Conservation (phyloP, 2,329 filamentous ascomycete species). For the Bipolaris cookei region DNA sequence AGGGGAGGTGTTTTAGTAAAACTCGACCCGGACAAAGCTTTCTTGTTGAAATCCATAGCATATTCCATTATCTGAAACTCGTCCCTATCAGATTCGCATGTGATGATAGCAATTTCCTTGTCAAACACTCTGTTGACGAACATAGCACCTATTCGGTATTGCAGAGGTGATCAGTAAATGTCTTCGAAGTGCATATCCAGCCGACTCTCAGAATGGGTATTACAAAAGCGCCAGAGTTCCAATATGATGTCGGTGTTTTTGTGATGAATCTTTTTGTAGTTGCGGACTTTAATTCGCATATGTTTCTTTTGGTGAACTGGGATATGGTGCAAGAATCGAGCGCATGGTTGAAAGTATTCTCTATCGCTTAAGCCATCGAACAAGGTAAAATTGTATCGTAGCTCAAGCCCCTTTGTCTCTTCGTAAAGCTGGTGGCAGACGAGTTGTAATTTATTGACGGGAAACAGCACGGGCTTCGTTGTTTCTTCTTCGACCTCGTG, state of each 20-base stretch:
- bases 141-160: too few species aligned
- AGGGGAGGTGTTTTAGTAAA: background rate
- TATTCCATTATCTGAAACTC: too few species aligned
- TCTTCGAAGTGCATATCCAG: background rate
- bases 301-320: background rate
- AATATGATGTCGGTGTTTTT: background rate
- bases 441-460: conserved; percentile 1
- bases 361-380: too few species aligned
- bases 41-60: too few species aligned
- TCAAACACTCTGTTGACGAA: too few species aligned
- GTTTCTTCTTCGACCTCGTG: background rate
- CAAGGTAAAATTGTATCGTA: conserved; percentile 6
- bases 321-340: background rate
- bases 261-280: background rate
- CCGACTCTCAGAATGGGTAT: background rate
- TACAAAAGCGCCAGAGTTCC: background rate
- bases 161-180: too few species aligned
- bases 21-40: too few species aligned
- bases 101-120: too few species aligned
- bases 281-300: background rate
- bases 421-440: background rate
- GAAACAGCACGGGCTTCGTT: too few species aligned
- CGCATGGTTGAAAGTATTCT: background rate
- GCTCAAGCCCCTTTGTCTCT: background rate
- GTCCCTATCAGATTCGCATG: too few species aligned